Evolutionary conservation across 306 rosid species (phyloP).

Genomic region (Vachellia pachyceras): DNA sequence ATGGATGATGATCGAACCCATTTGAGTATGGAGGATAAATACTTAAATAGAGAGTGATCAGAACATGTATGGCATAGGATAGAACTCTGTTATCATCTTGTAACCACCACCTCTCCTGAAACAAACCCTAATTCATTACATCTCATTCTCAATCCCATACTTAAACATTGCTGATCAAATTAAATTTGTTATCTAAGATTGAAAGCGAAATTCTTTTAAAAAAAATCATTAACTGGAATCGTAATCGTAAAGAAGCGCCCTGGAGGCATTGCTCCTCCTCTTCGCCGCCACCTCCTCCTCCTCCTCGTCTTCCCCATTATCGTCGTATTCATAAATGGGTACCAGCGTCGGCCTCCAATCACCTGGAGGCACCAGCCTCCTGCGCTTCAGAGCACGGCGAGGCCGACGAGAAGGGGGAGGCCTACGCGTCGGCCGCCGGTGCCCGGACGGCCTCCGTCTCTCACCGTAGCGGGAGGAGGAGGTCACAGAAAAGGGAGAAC

Average conservation of each 20-base stretch:
- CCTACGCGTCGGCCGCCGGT: background rate
- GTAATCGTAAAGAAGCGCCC: conserved; percentile 32
- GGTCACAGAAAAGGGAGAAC: background rate
- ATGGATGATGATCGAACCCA: no score
- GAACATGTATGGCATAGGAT: conserved; percentile 71
- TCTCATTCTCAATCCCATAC: background rate
- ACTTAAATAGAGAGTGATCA: no score
- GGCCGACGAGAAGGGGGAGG: background rate
- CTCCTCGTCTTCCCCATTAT: no score
- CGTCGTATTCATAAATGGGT: conserved; percentile 60
- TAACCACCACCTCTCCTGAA: conserved; percentile 50
- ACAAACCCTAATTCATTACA: background rate
- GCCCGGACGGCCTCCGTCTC: conserved; percentile 44
- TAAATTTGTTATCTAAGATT: background rate
- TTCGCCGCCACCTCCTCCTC: no score
- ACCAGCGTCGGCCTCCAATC: conserved; percentile 73
- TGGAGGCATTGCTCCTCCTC: conserved; percentile 13
- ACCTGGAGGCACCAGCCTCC: background rate
- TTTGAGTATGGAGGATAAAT: no score
- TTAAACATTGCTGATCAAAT: background rate
- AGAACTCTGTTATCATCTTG: conserved; percentile 53
- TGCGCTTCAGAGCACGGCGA: conserved; percentile 15
- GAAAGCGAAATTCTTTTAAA: no score
- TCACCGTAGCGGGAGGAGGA: background rate
- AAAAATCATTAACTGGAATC: conserved; percentile 37